Evolutionary conservation across 2,329 filamentous ascomycete genomes (phyloP).

Genomic region (Lasiodiplodia sp.): DNA sequence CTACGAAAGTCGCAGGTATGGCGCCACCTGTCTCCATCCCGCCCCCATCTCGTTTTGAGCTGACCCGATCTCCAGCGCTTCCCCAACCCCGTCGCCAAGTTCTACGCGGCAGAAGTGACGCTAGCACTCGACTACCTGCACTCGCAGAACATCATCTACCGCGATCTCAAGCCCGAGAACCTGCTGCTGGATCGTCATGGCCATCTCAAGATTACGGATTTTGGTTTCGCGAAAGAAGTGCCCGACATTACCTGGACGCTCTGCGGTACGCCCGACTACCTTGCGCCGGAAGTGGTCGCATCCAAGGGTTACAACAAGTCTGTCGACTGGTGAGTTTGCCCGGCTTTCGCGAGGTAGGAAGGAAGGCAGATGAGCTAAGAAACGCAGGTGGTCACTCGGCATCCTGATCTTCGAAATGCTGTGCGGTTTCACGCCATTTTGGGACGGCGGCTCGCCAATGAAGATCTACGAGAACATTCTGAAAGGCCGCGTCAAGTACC

Average conservation of each 20-base stretch:
- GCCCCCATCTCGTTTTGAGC: constrained; percentile 12
- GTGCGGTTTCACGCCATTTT: constrained; percentile 98
- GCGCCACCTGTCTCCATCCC: constrained; percentile 42
- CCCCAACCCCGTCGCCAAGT: constrained; percentile 97
- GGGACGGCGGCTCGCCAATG: constrained; percentile 97
- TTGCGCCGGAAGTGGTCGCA: constrained; percentile 97
- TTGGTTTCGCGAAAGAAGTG: constrained; percentile 97
- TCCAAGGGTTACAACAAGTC: constrained; percentile 99
- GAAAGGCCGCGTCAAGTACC: constrained; percentile 94
- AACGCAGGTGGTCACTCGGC: constrained; percentile 89
- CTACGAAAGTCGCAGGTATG: constrained; percentile 89
- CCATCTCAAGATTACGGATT: constrained; percentile 96
- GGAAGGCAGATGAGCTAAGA: constrained; percentile 29
- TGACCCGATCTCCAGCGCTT: constrained; percentile 73
- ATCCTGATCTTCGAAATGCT: constrained; percentile 99
- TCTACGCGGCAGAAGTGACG: constrained; percentile 97
- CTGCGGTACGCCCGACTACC: constrained; percentile 95
- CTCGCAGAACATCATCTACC: constrained; percentile 94
- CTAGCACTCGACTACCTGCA: constrained; percentile 95
- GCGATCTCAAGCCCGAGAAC: constrained; percentile 96
- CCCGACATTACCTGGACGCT: constrained; percentile 99
- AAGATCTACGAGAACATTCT: constrained; percentile 99
- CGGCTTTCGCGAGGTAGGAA: constrained; percentile 27
- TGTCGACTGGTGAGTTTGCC: constrained; percentile 83
- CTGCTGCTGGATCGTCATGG: constrained; percentile 89